Evolutionary conservation across 2,329 filamentous ascomycete genomes (phyloP), one percentile per base, ranked within the genome.

Genomic region (Epichloe uncinata): DNA sequence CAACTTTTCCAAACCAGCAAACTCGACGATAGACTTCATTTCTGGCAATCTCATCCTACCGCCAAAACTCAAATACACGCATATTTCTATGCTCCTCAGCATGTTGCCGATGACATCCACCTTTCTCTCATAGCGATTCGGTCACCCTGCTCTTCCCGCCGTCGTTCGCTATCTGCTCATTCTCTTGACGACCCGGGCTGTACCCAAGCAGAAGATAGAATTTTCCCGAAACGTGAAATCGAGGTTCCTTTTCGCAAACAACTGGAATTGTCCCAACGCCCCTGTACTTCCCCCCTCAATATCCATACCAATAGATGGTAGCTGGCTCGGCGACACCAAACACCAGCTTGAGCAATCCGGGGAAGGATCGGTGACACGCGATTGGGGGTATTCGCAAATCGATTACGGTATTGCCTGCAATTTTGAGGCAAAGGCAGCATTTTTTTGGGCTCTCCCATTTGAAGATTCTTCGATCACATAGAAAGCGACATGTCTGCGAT

Each of bases 401-500:
- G 18, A 49, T 26, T 16, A 20, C 12, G 18, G 16, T 15, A n/a
- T n/a, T 13, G 18, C 20, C 18, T 43, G 33, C 40, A 16, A n/a
- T 18, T 11, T 12, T 4, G 40, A 42, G 18, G 38, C 30, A 40
- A 34, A n/a, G 22, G 2, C 36, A 9, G 30, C n/a, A 40, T 53
- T 18, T 18, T 18, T 35, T 15, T n/a, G n/a, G 40, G 5, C 5
- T 48, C 22, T 16, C 15, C 38, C 20, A 9, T 34, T 26, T 35
- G 0, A 5, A 18, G 35, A 15, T 15, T 20, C 5, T 8, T 5
- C 9, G 15, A 34, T 13, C 33, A 37, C 53, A 47, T 48, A 50
- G 44, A 52, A 51, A 53, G 47, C 30, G 18, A 15, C 30, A 66
- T 66, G 64, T 61, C 64, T 54, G 54, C 61, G 43, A 62, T 66